Evolutionary conservation across 495 filamentous ascomycete species (phyloP), one percentile per base, ranked within the genome.

Genomic region (Beverwykella pulmonaria): DNA sequence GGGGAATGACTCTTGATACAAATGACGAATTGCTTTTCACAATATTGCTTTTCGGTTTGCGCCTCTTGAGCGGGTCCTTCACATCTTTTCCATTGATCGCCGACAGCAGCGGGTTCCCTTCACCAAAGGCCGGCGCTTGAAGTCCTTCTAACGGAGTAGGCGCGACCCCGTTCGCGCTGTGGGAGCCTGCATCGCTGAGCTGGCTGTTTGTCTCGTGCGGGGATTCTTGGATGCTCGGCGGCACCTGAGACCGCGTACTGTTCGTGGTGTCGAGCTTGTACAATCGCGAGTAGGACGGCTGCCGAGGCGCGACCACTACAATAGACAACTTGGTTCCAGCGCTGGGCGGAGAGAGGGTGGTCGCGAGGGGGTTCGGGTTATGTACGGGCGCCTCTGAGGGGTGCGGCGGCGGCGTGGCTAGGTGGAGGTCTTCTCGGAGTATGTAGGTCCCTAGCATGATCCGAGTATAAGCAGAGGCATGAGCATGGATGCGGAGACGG

Each of bases 21-120:
- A 97, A 98, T 3, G 92, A 93, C 20, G 94, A 98, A 77, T 96
- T 97, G 79, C 92, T 97, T 81, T 98, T 98, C 44, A 92, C 86
- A 71, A 98, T 92, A 75, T 94, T 98, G 76, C 92, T 97, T 79
- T 97, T 97, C 12, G 94, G 95, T 77, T 98, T 98, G 65, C 88
- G 83, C 70, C 87, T 79, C 77, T 96, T 96, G 53, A 82, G 79
- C 2, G 83, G 81, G 68, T 96, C 92, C 77, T 92, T 96, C n/a
- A 76, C 78, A 17, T 77, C 76, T 59, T 82, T 79, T 1, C 80
- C 75, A 48, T 76, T 77, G 4, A 61, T 54, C 8, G 70, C 39
- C 22, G 82, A 79, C 49, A 98, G 82, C 20, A 90, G 82, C 15
- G 85, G 80, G 73, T 97, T 97, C 50, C 90, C 90, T 65, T 92